Percentiles rank a stretch among this genome's conserved stretches.
These are phyloP conservation scores for Cladophialophora carrionii DNA, from an alignment of 2,329 filamentous ascomycete genomes.

Conservation along the genomic window DNA sequence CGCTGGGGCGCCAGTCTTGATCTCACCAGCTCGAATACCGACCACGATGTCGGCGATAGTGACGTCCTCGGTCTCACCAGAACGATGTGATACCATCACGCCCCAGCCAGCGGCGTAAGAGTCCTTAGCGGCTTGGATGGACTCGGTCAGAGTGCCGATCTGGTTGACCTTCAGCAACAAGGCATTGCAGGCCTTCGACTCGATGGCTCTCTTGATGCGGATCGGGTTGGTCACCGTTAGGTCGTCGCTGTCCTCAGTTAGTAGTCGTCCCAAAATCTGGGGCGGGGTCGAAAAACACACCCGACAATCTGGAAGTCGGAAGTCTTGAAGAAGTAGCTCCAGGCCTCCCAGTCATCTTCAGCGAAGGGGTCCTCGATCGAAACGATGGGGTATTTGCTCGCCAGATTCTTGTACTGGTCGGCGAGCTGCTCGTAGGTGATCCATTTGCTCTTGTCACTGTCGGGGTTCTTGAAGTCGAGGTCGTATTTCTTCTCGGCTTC, in stretches of 20 bases:
- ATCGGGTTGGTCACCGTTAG: conserved; percentile 98
- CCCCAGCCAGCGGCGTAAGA: conserved; percentile 95
- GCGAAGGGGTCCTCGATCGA: conserved; percentile 99
- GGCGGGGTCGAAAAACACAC: conserved; percentile 18
- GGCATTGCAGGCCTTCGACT: conserved; percentile 97
- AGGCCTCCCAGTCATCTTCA: conserved; percentile 99
- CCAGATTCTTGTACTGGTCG: conserved; percentile 82
- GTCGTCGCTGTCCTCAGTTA: conserved; percentile 67
- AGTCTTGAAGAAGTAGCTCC: conserved; percentile 99
- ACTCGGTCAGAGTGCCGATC: conserved; percentile 98
- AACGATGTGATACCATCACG: conserved; percentile 99
- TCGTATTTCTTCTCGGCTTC: conserved; percentile 98
- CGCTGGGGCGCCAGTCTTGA: conserved; percentile 97
- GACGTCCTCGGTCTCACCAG: conserved; percentile 98
- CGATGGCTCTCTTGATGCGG: conserved; percentile 99
- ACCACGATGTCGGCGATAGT: conserved; percentile 98
- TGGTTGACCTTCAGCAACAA: conserved; percentile 99
- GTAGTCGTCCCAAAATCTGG: conserved; percentile 11
- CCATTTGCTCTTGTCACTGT: conserved; percentile 95
- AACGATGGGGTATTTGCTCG: conserved; percentile 97
- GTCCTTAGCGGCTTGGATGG: conserved; percentile 98
- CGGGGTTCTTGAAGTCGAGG: conserved; percentile 99
- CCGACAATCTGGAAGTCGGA: conserved; percentile 97
- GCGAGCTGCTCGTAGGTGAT: conserved; percentile 98
- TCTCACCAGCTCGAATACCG: conserved; percentile 93